A percentile compares a stretch with the other conserved stretches of the same genome.
Conservation (phyloP, 108 stramenopile genomes). For the Cyclostephanos tholiformis region DNA sequence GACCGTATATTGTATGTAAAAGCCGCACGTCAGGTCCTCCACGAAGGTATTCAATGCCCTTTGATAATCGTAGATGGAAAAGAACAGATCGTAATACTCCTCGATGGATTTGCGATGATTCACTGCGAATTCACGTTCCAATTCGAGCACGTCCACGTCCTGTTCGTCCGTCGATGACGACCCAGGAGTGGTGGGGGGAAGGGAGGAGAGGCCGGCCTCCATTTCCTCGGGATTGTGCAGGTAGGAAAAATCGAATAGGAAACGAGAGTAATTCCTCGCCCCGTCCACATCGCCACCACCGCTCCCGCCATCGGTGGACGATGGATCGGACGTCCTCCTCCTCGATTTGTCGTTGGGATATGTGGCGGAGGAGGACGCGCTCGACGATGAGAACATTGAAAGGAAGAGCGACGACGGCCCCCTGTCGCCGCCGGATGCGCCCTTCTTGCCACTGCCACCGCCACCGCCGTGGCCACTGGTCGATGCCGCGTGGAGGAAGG, state of each 20-base stretch:
- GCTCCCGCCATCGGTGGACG: background rate
- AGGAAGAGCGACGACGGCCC: background rate
- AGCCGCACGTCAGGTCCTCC: slow-evolving; percentile 51
- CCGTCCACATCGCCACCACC: slow-evolving; percentile 32
- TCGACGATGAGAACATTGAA: background rate
- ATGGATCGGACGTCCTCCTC: background rate
- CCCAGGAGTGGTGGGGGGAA: background rate
- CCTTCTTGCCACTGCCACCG: too few relatives aligned
- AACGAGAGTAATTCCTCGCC: slow-evolving; percentile 38
- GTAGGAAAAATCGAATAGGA: slow-evolving; percentile 68
- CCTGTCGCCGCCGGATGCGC: too few relatives aligned
- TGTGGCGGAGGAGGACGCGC: too few relatives aligned
- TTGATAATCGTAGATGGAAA: slow-evolving; percentile 51
- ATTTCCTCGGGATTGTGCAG: slow-evolving; percentile 59
- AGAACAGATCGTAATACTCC: slow-evolving; percentile 56
- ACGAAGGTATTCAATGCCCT: slow-evolving; percentile 47
- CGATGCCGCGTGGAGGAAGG: slow-evolving; percentile 46
- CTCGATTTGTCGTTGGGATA: too few relatives aligned
- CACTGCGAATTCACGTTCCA: slow-evolving; percentile 62
- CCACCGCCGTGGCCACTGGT: background rate
- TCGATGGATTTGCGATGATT: slow-evolving; percentile 39
- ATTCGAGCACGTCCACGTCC: slow-evolving; percentile 26
- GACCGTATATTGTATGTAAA: slow-evolving; percentile 64
- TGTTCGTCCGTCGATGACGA: background rate
- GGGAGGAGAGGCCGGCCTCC: slow-evolving; percentile 43